phyloP scores from a whole-genome alignment of 345 rosid species.

The Tarenaya hassleriana region DNA sequence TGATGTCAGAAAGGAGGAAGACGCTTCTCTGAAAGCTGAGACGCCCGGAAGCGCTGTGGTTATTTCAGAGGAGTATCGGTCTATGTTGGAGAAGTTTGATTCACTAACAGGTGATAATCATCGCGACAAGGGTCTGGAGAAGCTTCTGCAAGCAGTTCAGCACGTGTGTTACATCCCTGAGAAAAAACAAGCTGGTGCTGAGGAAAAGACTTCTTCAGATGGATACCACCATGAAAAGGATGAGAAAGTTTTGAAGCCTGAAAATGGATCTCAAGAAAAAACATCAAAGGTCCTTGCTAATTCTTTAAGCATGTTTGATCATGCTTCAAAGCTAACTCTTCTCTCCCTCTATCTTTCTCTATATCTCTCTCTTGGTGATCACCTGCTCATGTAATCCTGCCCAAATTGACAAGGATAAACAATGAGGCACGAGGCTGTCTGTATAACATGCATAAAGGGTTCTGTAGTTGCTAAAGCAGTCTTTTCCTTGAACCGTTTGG shows the following conservation, averaged over 20 bases:
- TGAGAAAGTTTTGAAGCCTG: background rate
- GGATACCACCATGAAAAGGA: background rate
- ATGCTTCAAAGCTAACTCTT: background rate
- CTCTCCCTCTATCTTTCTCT: too few species aligned
- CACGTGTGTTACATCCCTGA: conserved; percentile 42
- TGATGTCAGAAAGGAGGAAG: conserved; percentile 61
- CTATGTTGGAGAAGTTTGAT: conserved; percentile 36
- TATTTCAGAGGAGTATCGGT: conserved; percentile 33
- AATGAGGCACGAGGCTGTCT: too few species aligned
- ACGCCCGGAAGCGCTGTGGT: conserved; percentile 56
- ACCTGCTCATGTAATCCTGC: too few species aligned
- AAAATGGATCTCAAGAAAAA: conserved; percentile 41
- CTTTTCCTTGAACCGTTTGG: background rate
- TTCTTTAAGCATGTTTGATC: too few species aligned
- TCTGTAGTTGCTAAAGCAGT: background rate
- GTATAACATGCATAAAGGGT: background rate
- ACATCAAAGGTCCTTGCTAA: conserved; percentile 24
- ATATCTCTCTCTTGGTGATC: too few species aligned
- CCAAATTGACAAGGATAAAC: too few species aligned
- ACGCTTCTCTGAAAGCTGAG: conserved; percentile 37
- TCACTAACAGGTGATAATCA: conserved; percentile 46
- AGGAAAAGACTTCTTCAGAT: background rate
- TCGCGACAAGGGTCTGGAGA: conserved; percentile 64
- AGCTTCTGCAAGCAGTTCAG: conserved; percentile 57
- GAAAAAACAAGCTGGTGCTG: conserved; percentile 17